A percentile compares a stretch with the other conserved stretches of the same genome.
Conservation (phyloP, 139 green algal genomes). For the Chlamydomonas sphaeroides region DNA sequence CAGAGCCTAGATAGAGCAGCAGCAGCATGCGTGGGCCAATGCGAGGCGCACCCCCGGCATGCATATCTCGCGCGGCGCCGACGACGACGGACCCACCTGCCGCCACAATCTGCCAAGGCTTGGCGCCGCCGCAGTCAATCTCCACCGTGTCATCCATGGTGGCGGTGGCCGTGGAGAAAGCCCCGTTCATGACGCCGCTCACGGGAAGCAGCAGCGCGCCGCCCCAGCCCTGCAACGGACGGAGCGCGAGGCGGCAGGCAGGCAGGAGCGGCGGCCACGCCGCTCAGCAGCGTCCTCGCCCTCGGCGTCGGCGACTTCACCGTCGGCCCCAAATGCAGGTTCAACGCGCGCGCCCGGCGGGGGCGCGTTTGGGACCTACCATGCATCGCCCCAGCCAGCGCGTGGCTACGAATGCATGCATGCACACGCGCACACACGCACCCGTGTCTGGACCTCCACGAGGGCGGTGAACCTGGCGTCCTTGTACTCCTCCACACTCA, state of each 20-base stretch:
- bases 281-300: too few species aligned
- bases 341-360: too few species aligned
- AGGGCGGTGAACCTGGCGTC: not conserved
- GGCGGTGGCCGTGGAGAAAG: not conserved
- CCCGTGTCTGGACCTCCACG: not conserved
- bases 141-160: not conserved
- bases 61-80: too few species aligned
- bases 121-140: not conserved
- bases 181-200: not conserved
- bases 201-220: not conserved
- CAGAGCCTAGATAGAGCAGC: too few species aligned
- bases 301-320: not conserved
- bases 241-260: too few species aligned
- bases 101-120: not conserved
- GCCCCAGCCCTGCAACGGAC: not conserved
- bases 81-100: not conserved
- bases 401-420: not conserved
- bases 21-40: too few species aligned
- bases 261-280: too few species aligned
- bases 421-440: not conserved
- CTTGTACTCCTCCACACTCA: conserved; percentile 12
- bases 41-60: too few species aligned
- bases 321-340: too few species aligned
- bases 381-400: too few species aligned
- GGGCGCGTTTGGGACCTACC: too few species aligned